Evolutionary conservation across 2,329 filamentous ascomycete genomes (phyloP).

Genomic region (Colletotrichum simmondsii): DNA sequence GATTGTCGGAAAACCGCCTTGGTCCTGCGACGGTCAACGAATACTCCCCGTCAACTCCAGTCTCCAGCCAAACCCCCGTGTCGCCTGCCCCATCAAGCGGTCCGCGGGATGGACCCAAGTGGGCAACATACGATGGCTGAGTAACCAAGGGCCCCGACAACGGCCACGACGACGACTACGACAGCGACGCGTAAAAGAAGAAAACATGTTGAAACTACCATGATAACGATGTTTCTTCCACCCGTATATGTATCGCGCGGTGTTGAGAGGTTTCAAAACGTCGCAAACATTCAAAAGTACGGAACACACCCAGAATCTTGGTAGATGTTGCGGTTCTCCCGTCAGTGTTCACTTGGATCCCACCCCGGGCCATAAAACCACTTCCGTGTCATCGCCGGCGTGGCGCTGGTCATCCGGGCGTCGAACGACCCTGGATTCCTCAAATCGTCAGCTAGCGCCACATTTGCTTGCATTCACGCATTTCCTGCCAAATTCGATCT

Average conservation of each 20-base stretch:
- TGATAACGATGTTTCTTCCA: background rate
- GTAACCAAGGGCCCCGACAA: background rate
- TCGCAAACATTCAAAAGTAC: background rate
- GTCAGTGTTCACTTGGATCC: background rate
- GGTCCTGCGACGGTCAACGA: background rate
- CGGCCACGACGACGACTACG: background rate
- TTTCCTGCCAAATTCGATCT: background rate
- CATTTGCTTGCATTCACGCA: background rate
- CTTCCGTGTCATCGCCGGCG: background rate
- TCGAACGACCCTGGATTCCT: background rate
- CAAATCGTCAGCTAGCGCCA: background rate
- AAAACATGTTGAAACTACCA: background rate
- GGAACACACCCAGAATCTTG: background rate
- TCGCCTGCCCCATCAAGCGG: background rate
- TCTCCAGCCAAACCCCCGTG: background rate
- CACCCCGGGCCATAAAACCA: background rate
- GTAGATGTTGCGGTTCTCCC: background rate
- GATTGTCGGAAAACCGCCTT: background rate
- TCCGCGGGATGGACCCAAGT: background rate
- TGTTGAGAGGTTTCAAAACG: background rate
- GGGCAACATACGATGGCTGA: constrained; percentile 4
- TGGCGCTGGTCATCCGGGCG: background rate
- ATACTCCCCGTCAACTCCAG: background rate
- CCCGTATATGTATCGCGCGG: background rate
- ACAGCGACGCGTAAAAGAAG: background rate